These are phyloP conservation scores for Ceratocystis destructans DNA, from an alignment of 2,329 filamentous ascomycete genomes.

Conservation along the genomic window DNA sequence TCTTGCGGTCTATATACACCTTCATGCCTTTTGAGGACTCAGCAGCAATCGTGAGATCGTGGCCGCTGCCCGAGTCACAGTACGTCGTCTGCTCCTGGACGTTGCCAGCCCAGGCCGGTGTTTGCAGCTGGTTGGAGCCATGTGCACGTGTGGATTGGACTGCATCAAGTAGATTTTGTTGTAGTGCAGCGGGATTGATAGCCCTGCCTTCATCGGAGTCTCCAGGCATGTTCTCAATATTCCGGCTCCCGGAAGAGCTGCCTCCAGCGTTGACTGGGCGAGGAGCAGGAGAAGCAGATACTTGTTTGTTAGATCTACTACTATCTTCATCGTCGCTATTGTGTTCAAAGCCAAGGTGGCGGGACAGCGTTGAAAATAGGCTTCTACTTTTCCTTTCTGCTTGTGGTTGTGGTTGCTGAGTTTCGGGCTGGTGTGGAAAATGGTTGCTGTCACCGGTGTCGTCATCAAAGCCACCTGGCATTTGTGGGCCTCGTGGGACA, in stretches of 20 bases:
- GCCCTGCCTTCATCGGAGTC: slow-evolving; percentile 34
- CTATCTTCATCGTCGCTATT: slow-evolving; percentile 31
- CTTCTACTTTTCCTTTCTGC: slow-evolving; percentile 37
- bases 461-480: slow-evolving; percentile 17
- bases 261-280: neutral
- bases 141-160: slow-evolving; percentile 66
- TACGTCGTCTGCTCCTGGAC: slow-evolving; percentile 76
- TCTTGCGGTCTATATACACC: slow-evolving; percentile 51
- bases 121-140: slow-evolving; percentile 60
- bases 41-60: slow-evolving; percentile 58
- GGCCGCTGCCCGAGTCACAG: slow-evolving; percentile 62
- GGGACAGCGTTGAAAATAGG: slow-evolving; percentile 55
- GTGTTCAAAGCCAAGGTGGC: slow-evolving; percentile 52
- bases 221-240: slow-evolving; percentile 18
- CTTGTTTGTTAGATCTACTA: slow-evolving; percentile 18
- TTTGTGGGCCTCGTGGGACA: slow-evolving; percentile 26
- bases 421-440: neutral
- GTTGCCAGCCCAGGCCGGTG: slow-evolving; percentile 48
- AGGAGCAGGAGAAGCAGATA: neutral
- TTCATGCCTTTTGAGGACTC: slow-evolving; percentile 59
- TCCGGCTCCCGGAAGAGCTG: neutral
- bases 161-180: slow-evolving; percentile 62
- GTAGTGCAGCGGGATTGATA: slow-evolving; percentile 46
- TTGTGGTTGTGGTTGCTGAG: slow-evolving; percentile 17
- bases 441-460: neutral